Evolutionary conservation across 257 asterid species (phyloP), one percentile per base, ranked within the genome.

Genomic region (Anisodus acutangulus): DNA sequence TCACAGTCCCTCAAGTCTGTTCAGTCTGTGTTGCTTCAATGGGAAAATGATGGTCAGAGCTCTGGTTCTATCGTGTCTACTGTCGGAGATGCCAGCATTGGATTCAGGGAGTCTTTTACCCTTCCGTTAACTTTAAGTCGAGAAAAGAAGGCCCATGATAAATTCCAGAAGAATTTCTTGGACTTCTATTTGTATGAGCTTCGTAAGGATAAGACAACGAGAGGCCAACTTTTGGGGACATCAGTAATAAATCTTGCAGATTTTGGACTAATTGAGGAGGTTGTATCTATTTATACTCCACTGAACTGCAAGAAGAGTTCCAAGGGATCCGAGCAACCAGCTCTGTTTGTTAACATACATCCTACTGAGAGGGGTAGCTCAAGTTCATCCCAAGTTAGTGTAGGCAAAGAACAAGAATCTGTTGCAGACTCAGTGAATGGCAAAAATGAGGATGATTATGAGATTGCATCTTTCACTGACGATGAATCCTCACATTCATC

Each of bases 171-270:
- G 91, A 96, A 92, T 85, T 85, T 82, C 66, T 83, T 96, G 84
- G 97, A 94, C 87, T 92, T 96, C 80, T 90, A 89, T 84, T 87
- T 96, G 80, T 88, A 60, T 3, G 98, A 93, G 91, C 93, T 97
- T 70, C 92, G 97, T 47, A 92, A 87, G 85, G 99, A 93, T 78
- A 94, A 91, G 90, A 88, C 92, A 10, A 80, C 84, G 35, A 91
- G 88, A 88, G 97, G 92, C 12, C 91, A 90, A 37, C 90, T 93
- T 55, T 68, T 96, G 80, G 99, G 95, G 60, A 90, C 97, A 45
- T 93, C 95, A 41, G 62, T 69, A 0, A 22, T 96, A 9, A 92
- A 96, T 86, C 92, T 96, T 67, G 94, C 98, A 8, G 99, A 94
- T 76, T 92, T 90, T 84, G 98, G 95, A 84, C 53, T 91, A 9